Conservation (phyloP, 495 filamentous ascomycete genomes). For the Jackrogersella multiformis region DNA sequence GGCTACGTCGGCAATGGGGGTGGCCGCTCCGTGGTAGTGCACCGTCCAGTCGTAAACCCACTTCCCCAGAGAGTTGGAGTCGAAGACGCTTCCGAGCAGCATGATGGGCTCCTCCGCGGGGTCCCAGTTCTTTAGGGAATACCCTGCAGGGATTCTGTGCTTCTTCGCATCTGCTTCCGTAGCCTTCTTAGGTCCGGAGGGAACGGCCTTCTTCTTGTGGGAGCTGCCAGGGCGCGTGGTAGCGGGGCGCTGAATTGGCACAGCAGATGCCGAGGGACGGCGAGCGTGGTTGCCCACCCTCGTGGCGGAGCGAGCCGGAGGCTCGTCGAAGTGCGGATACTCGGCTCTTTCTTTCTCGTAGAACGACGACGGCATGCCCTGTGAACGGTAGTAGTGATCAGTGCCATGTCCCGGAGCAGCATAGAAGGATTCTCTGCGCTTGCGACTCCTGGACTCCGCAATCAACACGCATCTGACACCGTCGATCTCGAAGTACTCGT, state of each 20-base stretch:
- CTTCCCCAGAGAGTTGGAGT: constrained; percentile 95
- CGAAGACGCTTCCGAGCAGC: constrained; percentile 94
- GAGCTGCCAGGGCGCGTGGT: constrained; percentile 54
- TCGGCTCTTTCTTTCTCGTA: constrained; percentile 52
- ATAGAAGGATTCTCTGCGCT: constrained; percentile 51
- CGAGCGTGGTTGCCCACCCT: constrained; percentile 55
- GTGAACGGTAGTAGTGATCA: constrained; percentile 65
- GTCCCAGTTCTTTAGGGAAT: constrained; percentile 99
- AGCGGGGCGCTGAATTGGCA: constrained; percentile 51
- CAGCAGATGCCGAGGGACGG: constrained; percentile 55
- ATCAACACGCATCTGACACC: constrained; percentile 58
- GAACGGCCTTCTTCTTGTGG: constrained; percentile 43
- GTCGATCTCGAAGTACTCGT: constrained; percentile 64
- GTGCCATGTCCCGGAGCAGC: constrained; percentile 60
- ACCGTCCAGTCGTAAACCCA: constrained; percentile 99
- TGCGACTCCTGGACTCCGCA: constrained; percentile 54
- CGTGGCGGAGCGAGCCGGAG: constrained; percentile 55
- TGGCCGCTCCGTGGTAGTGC: constrained; percentile 84
- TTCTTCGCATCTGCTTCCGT: constrained; percentile 85
- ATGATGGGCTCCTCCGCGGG: constrained; percentile 91
- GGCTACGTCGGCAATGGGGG: constrained; percentile 90
- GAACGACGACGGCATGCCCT: constrained; percentile 53
- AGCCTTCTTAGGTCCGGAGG: constrained; percentile 61
- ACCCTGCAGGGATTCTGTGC: constrained; percentile 87
- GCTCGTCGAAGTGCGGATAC: constrained; percentile 49